Percentiles rank a stretch among this genome's conserved stretches.
Evolutionary conservation across 768 basidiomycete species (phyloP).

Genomic region (Trametes elegans): DNA sequence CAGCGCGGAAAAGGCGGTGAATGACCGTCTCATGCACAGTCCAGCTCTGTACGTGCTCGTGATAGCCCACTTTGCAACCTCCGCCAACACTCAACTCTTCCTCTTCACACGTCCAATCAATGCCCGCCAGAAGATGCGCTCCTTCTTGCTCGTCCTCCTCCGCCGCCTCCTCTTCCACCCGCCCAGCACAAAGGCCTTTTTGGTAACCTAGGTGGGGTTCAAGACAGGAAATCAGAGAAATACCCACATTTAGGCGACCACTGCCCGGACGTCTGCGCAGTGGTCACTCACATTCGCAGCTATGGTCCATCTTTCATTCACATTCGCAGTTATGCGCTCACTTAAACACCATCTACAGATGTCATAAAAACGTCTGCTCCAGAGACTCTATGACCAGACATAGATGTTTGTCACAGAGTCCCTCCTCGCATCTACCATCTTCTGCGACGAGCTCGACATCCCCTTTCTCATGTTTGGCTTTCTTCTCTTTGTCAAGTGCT

Average conservation of each 20-base stretch:
- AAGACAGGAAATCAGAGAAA: too few species aligned
- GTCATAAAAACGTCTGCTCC: too few species aligned
- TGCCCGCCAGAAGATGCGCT: conserved; percentile 72
- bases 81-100: conserved; percentile 77
- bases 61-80: conserved; percentile 73
- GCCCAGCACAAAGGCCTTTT: too few species aligned
- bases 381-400: conserved; percentile 90
- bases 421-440: conserved; percentile 93
- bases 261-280: too few species aligned
- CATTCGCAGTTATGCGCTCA: too few species aligned
- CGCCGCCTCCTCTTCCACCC: conserved; percentile 73
- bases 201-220: too few species aligned
- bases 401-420: conserved; percentile 99
- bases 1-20: conserved; percentile 79
- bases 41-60: conserved; percentile 81
- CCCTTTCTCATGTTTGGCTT: conserved; percentile 95
- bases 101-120: not conserved
- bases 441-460: conserved; percentile 93
- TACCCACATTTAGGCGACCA: too few species aligned
- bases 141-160: conserved; percentile 78
- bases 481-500: conserved; percentile 91
- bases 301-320: too few species aligned
- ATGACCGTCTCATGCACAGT: conserved; percentile 72
- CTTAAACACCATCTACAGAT: too few species aligned
- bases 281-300: too few species aligned